Conservation (phyloP, 106 monocot genomes). For the Acanthochlamys bracteata region DNA sequence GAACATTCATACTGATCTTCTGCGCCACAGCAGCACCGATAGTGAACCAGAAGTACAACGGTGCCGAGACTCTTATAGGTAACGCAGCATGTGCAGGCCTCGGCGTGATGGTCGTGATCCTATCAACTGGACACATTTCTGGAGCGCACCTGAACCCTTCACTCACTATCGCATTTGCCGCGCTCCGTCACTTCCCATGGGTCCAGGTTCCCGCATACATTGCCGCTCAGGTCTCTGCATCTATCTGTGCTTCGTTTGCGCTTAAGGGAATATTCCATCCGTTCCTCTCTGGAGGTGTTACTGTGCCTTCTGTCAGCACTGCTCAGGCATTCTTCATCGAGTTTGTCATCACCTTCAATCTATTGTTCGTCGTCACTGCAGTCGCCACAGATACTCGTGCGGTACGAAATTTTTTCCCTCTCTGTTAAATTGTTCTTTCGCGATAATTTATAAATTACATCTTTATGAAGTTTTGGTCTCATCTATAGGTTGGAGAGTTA, state of each 20-base stretch:
- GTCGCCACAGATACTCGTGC: conserved; percentile 74
- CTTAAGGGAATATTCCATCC: conserved; percentile 75
- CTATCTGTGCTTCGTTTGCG: conserved; percentile 78
- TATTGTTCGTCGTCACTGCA: conserved; percentile 85
- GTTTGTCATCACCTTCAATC: conserved; percentile 75
- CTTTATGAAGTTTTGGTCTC: background rate
- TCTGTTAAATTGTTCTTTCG: background rate
- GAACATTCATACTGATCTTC: conserved; percentile 98
- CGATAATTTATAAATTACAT: too few relatives aligned
- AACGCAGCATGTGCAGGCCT: conserved; percentile 81
- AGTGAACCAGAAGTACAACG: conserved; percentile 92
- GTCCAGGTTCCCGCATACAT: conserved; percentile 86
- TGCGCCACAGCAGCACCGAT: conserved; percentile 85
- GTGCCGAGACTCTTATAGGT: conserved; percentile 66
- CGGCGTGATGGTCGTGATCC: conserved; percentile 81
- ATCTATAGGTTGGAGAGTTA: conserved; percentile 67
- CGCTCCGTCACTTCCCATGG: conserved; percentile 96
- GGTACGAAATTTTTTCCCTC: conserved; percentile 8
- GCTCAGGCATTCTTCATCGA: conserved; percentile 78
- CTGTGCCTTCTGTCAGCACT: conserved; percentile 63
- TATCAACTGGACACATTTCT: conserved; percentile 98
- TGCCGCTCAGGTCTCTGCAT: conserved; percentile 64
- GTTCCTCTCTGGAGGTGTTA: conserved; percentile 85
- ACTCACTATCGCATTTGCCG: conserved; percentile 84
- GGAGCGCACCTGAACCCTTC: conserved; percentile 96